Conservation (phyloP, 345 rosid genomes). For the Psidium friedrichsthalianum region DNA sequence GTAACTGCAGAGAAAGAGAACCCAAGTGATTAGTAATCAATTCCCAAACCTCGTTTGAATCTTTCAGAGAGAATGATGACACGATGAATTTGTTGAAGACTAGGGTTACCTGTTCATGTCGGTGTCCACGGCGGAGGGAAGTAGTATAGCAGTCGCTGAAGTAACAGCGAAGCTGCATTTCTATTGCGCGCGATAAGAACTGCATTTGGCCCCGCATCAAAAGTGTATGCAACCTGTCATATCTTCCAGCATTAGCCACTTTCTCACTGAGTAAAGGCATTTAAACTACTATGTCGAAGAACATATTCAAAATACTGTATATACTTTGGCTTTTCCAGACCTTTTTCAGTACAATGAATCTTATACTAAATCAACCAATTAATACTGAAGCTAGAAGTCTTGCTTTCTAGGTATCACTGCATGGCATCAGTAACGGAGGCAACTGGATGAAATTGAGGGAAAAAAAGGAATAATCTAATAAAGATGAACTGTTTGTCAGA, state of each 20-base stretch:
- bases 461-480: not conserved
- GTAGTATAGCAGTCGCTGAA: conserved; percentile 72
- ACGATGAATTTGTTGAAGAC: not conserved
- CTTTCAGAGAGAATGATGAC: not conserved
- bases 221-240: conserved; percentile 84
- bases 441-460: not conserved
- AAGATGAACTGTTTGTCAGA: not conserved
- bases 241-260: not conserved
- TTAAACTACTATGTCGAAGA: not conserved
- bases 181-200: conserved; percentile 63
- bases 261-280: not conserved
- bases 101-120: conserved; percentile 54
- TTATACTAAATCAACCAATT: not conserved
- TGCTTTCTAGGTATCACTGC: not conserved
- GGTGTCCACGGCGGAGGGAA: conserved; percentile 72
- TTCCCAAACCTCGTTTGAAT: not conserved
- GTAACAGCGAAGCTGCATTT: conserved; percentile 57
- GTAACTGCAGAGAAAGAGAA: conserved; percentile 29
- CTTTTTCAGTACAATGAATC: not conserved
- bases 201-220: conserved; percentile 95
- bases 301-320: not conserved
- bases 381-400: not conserved
- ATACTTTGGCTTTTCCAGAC: not conserved
- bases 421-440: not conserved
- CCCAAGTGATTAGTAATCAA: not conserved